Evolutionary conservation across 768 basidiomycete genomes (phyloP).

Genomic region (Suillus weaverae): DNA sequence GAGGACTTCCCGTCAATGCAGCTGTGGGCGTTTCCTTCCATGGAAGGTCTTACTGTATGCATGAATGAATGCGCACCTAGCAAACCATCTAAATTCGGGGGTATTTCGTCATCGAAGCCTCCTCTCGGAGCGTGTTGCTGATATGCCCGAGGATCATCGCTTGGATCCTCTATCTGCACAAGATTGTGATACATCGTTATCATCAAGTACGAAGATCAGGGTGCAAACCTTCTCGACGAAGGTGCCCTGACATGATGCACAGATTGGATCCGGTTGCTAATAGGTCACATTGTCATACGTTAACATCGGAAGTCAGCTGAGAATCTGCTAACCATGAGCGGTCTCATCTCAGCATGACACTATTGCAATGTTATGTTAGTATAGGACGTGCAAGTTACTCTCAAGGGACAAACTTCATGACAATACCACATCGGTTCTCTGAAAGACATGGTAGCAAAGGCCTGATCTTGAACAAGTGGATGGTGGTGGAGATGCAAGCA

Average conservation of each 20-base stretch:
- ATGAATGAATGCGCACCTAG: slow-evolving; percentile 2
- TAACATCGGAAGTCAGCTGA: slow-evolving; percentile 9
- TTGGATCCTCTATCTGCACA: slow-evolving; percentile 67
- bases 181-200: slow-evolving; percentile 8
- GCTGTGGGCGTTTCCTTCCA: neutral
- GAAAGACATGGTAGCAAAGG: slow-evolving; percentile 52
- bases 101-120: slow-evolving; percentile 27
- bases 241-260: slow-evolving; percentile 75
- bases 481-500: slow-evolving; percentile 9
- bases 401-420: slow-evolving; percentile 52
- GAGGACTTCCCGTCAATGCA: slow-evolving; percentile 6
- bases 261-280: slow-evolving; percentile 79
- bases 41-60: neutral
- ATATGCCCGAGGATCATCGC: slow-evolving; percentile 76
- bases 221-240: slow-evolving; percentile 76
- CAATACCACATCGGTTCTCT: slow-evolving; percentile 80
- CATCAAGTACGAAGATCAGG: neutral
- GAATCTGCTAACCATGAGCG: slow-evolving; percentile 59
- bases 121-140: slow-evolving; percentile 38
- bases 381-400: neutral
- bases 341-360: slow-evolving; percentile 89
- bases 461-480: neutral
- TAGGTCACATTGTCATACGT: neutral
- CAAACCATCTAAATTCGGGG: slow-evolving; percentile 13
- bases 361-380: slow-evolving; percentile 30